Evolutionary conservation across 805 yeast genomes (phyloP).

Genomic region (Torulaspora microellipsoides): DNA sequence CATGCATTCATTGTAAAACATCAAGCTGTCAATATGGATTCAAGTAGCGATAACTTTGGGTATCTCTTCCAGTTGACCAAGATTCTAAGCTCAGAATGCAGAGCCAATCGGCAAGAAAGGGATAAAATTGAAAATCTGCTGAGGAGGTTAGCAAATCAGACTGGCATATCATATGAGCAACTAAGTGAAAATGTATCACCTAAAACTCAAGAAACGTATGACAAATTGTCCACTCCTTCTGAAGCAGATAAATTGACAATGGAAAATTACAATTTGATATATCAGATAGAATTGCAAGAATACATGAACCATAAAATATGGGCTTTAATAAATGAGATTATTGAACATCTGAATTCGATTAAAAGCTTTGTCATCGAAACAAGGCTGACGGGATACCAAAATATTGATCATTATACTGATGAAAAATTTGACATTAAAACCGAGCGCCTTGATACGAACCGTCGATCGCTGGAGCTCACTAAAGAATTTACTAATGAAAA

Average conservation of each 20-base stretch:
- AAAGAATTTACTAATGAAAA: slow-evolving; percentile 15
- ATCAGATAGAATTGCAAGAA: slow-evolving; percentile 31
- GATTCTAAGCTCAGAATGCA: slow-evolving; percentile 22
- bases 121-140: slow-evolving; percentile 25
- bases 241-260: slow-evolving; percentile 19
- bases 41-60: slow-evolving; percentile 27
- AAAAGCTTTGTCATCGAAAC: slow-evolving; percentile 30
- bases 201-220: slow-evolving; percentile 11
- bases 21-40: slow-evolving; percentile 11
- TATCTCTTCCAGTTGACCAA: slow-evolving; percentile 27
- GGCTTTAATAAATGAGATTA: slow-evolving; percentile 25
- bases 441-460: slow-evolving; percentile 12
- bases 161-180: slow-evolving; percentile 26
- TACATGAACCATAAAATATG: slow-evolving; percentile 26
- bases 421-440: slow-evolving; percentile 21
- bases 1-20: too few relatives aligned
- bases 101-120: slow-evolving; percentile 28
- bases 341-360: slow-evolving; percentile 28
- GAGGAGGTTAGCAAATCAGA: slow-evolving; percentile 29
- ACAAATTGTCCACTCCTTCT: slow-evolving; percentile 9
- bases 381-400: slow-evolving; percentile 21
- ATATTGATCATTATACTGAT: slow-evolving; percentile 19
- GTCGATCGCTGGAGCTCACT: slow-evolving; percentile 7
- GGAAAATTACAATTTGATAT: slow-evolving; percentile 28
- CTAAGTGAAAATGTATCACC: slow-evolving; percentile 13